Evolutionary conservation across 2,329 filamentous ascomycete species (phyloP).

Genomic region (Ophiostoma tasmaniense): DNA sequence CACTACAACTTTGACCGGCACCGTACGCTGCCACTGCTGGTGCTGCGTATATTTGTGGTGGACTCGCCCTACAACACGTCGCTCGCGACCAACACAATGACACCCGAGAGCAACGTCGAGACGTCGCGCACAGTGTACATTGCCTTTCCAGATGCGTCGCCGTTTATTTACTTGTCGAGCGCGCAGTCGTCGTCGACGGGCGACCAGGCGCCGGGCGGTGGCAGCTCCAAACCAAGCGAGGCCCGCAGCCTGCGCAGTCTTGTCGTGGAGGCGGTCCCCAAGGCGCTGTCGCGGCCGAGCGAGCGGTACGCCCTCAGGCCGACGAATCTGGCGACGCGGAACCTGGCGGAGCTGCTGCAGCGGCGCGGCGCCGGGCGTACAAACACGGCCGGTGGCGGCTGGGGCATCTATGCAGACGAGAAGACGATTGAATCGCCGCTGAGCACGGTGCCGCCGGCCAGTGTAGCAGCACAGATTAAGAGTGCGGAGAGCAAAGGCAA

Average conservation of each 20-base stretch:
- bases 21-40: conserved; percentile 55
- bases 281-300: conserved; percentile 67
- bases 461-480: conserved; percentile 25
- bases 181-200: conserved; percentile 28
- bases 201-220: neutral
- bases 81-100: conserved; percentile 32
- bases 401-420: conserved; percentile 68
- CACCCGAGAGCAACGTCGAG: conserved; percentile 40
- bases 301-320: conserved; percentile 61
- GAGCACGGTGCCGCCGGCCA: conserved; percentile 41
- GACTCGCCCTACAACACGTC: conserved; percentile 70
- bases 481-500: neutral
- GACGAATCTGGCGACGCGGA: conserved; percentile 62
- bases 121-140: conserved; percentile 66
- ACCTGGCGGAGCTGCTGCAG: conserved; percentile 59
- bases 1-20: conserved; percentile 76
- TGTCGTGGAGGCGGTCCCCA: conserved; percentile 71
- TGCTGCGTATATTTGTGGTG: conserved; percentile 70
- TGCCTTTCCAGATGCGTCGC: conserved; percentile 72
- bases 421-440: conserved; percentile 45
- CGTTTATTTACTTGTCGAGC: conserved; percentile 61
- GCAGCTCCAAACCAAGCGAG: conserved; percentile 31
- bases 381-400: conserved; percentile 67
- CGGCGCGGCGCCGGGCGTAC: conserved; percentile 60
- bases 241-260: conserved; percentile 58